Base-by-base conservation (phyloP, 805 yeast genomes). In the Peterozyma toletana region DNA sequence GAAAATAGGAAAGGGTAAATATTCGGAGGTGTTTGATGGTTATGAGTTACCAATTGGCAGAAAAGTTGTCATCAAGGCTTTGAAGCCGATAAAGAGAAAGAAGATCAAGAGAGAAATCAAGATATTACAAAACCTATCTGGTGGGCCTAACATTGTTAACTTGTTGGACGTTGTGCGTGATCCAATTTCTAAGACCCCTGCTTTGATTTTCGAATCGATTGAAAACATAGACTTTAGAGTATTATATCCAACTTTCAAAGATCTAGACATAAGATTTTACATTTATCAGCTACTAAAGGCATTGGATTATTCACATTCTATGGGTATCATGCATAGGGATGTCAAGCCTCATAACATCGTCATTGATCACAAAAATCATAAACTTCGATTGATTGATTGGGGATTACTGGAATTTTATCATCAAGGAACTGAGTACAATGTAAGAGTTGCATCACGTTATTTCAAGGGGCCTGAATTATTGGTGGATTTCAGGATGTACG, bases 321-420 rank as follows among this genome's bases (percentile, higher is more conserved):
- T 85, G 83, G 97, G 97, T 33, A 87, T 90, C 51, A 88, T 88
- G 83, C 96, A 88, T 63, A 72, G 96, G 59, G 96, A 88, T 63
- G 96, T 88, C 41, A 88, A 88, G 60, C 96, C 96, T 10, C 96
- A 88, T 62, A 88, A 88, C 57, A 87, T 88, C 37, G 88, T 88
- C 96, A 88, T 88, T 53, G 96, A 89, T 63, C 96, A 88, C 48
- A 66, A 70, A 21, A 61, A 58, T 38, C 75, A 73, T 51, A 66
- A 69, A 35, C 66, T 89, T 56, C 75, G 91, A 53, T 74, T 89
- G 44, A 89, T 89, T 50, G 96, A 89, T 66, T 89, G 96, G 96
- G 96, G 96, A 13, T 67, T 89, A 48, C 96, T 96, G 7, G 96
- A 89, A 60, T 89, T 86, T 58, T 89, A 89, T 63, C 96, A 89